Percentiles rank a stretch among this genome's conserved stretches.
phyloP scores from a whole-genome alignment of 345 rosid genomes.

The Gossypium rotundifolium region DNA sequence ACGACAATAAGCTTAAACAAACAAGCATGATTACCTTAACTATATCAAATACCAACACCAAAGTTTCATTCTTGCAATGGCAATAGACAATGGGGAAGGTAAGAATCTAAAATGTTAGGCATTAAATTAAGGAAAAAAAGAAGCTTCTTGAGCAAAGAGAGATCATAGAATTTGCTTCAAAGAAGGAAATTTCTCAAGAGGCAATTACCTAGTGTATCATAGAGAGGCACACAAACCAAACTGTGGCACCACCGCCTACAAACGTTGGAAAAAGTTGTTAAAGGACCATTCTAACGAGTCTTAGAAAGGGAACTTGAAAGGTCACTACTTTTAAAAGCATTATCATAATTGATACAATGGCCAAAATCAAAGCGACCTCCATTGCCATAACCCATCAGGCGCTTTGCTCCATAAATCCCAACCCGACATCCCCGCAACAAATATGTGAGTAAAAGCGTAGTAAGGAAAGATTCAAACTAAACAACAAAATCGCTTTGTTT shows the following conservation, averaged over 20 bases:
- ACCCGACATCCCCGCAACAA: constrained; percentile 61
- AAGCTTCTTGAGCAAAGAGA: background rate
- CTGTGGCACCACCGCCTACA: constrained; percentile 80
- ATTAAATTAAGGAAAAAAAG: background rate
- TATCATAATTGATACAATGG: no score
- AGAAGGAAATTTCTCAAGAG: background rate
- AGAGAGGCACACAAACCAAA: constrained; percentile 85
- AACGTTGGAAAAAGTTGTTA: constrained; percentile 4
- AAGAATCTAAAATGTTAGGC: background rate
- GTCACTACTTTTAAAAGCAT: background rate
- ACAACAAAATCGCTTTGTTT: background rate
- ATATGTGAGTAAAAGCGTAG: background rate
- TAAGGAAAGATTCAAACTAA: background rate
- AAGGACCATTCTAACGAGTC: background rate
- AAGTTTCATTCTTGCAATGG: background rate
- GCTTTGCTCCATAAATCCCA: constrained; percentile 88
- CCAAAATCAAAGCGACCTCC: constrained; percentile 51
- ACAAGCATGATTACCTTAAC: no score
- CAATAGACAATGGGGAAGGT: background rate
- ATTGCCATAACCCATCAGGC: constrained; percentile 93
- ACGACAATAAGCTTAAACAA: no score
- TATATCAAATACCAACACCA: no score
- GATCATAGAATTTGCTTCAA: background rate
- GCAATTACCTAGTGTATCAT: constrained; percentile 83
- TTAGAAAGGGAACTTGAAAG: background rate